A percentile compares a stretch with the other conserved stretches of the same genome.
These are phyloP conservation scores for Polyporus arcularius DNA, from an alignment of 768 basidiomycete species.

Conservation along the genomic window DNA sequence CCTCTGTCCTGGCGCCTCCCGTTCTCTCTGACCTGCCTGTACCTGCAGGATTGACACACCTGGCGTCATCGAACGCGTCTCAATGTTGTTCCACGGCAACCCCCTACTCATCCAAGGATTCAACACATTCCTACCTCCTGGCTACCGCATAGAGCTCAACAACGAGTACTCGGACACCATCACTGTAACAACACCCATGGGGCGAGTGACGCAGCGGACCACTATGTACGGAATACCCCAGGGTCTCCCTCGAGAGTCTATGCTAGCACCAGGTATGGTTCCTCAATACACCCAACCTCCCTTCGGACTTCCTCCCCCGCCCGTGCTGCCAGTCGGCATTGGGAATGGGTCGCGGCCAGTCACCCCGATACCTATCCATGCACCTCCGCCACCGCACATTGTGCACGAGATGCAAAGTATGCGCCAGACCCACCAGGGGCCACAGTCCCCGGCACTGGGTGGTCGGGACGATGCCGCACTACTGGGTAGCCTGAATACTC, in stretches of 20 bases:
- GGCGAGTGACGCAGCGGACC: slow-evolving; percentile 69
- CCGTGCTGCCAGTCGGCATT: slow-evolving; percentile 32
- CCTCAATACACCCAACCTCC: slow-evolving; percentile 26
- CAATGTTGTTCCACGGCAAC: slow-evolving; percentile 88
- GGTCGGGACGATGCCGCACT: slow-evolving; percentile 47
- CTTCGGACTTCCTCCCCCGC: slow-evolving; percentile 23
- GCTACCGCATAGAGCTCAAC: slow-evolving; percentile 90
- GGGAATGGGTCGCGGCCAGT: slow-evolving; percentile 54
- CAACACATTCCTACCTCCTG: slow-evolving; percentile 94
- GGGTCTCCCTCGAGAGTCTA: slow-evolving; percentile 32
- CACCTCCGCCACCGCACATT: slow-evolving; percentile 25
- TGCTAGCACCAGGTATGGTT: slow-evolving; percentile 18
- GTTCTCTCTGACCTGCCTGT: background rate
- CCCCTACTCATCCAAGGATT: slow-evolving; percentile 92
- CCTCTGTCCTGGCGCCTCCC: background rate
- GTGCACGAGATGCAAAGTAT: slow-evolving; percentile 13
- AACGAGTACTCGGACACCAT: slow-evolving; percentile 74
- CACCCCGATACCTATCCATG: slow-evolving; percentile 43
- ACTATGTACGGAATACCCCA: slow-evolving; percentile 37
- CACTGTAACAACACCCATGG: slow-evolving; percentile 79
- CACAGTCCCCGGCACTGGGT: slow-evolving; percentile 42
- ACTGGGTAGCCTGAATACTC: slow-evolving; percentile 51
- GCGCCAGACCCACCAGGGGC: slow-evolving; percentile 33
- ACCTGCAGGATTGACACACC: slow-evolving; percentile 88
- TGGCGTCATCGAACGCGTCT: slow-evolving; percentile 94